Base-by-base conservation (phyloP, 129 eudicot species). In the Lactuca saligna region DNA sequence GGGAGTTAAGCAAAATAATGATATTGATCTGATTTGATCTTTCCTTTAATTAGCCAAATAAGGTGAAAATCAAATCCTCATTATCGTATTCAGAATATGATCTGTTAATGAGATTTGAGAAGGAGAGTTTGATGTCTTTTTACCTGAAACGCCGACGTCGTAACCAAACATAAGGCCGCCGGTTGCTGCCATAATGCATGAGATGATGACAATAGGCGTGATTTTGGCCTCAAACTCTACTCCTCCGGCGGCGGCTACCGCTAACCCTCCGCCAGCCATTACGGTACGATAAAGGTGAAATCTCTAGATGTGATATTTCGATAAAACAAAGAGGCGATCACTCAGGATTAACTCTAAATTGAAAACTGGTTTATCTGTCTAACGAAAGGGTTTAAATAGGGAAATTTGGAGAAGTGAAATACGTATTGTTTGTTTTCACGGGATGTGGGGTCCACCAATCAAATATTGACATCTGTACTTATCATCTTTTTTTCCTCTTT, bases 131-230 rank as follows among this genome's bases (percentile, higher is more conserved):
- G 46, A 54, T 3, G 66, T 4, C 64, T 3, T 63, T 4, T 68
- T 0, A 93, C 99, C 99, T 67, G 99, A 94, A 55, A 94, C 84
- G 12, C 99, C 99, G 66, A 94, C 84, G 37, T 94, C 99, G 61
- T 94, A 94, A 57, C 99, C 99, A 33, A 92, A 92, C 98, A 92
- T 92, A 12, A 91, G 91, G 17, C 98, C 98, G 41, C 98, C 98
- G 65, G 91, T 89, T 65, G 98, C 98, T 3, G 99, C 99, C 97
- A 89, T 82, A 17, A 94, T 80, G 67, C 99, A 94, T 20, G 99
- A 89, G 20, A 94, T 80, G 65, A 94, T 76, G 9, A 94, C 99
- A 49, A 89, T 85, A 4, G 88, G 88, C 1, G 98, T 92, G n/a
- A 92, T 86, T 68, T 92, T 92, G 1, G 96, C 98, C 76, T 88